These are phyloP conservation scores for Pseudisothecium myosuroides DNA, from an alignment of 225 moss, liverwort and hornwort species.

Conservation along the genomic window DNA sequence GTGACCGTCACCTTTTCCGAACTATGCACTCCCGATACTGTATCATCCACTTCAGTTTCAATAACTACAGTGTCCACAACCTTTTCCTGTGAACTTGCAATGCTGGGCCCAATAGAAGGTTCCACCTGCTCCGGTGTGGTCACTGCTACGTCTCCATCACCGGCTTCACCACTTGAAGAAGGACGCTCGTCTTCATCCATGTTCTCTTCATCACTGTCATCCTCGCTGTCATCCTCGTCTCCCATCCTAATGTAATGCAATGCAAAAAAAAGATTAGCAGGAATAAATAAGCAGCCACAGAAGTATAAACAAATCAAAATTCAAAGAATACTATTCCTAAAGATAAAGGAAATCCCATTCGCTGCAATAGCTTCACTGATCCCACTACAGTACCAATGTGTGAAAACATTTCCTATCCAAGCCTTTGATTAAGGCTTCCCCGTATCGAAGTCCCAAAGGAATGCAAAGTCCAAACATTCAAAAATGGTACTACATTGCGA, in stretches of 20 bases:
- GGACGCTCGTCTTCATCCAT: conserved; percentile 26
- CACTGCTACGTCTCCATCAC: conserved; percentile 13
- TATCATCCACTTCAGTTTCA: not conserved
- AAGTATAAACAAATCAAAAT: not conserved
- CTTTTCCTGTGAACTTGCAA: conserved; percentile 1
- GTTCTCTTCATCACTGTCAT: conserved; percentile 44
- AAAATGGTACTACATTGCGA: not conserved
- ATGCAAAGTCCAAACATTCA: not conserved
- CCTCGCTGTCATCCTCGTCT: conserved; percentile 34
- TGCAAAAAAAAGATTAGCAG: not conserved
- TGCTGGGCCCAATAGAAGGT: conserved; percentile 13
- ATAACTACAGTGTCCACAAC: conserved; percentile 1
- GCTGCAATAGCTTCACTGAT: not conserved
- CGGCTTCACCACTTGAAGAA: conserved; percentile 21
- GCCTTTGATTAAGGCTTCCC: not conserved
- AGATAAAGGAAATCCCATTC: not conserved
- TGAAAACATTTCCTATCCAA: not conserved
- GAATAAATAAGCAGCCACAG: not conserved
- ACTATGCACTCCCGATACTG: not conserved
- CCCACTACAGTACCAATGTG: not conserved
- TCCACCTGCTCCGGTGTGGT: conserved; percentile 35
- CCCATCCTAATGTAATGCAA: conserved; percentile 22
- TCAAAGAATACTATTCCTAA: not conserved
- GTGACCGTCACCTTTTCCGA: conserved; percentile 2
- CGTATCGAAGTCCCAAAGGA: not conserved